Base-by-base conservation (phyloP, 352 stramenopile species). In the Pythium brachiatum region DNA sequence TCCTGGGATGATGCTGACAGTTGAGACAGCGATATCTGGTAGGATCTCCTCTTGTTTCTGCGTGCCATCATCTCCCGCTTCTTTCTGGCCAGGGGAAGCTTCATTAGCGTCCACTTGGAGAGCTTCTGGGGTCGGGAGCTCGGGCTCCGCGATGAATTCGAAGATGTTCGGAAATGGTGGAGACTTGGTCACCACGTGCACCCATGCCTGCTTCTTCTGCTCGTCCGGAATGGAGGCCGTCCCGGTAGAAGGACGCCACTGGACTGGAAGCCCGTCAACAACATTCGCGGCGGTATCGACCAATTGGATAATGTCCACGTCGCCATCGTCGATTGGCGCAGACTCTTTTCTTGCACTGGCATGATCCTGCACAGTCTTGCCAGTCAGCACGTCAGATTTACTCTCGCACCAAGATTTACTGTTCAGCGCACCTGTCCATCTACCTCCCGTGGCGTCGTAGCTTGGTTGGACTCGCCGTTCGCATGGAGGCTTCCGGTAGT, bases 161-260 rank as follows among this genome's bases (percentile, higher is more conserved):
- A 90, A 87, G 39, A 90, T 88, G 43, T 67, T 87, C 32, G 75
- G 70, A 13, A 72, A 72, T 9, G 64, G 16, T 0, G 59, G 16
- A 7, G 41, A 16, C 2, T 51, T 7, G 2, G 57, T 53, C 2
- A 76, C 38, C 0, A 71, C 61, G 12, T 72, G 70, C 18, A 77
- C 70, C 80, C 80, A 89, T 1, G 80, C 80, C 26, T 78, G 60
- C 60, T 83, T 83, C 32, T 51, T 46, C 18, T 44, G 12, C 39
- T 23, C 34, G 18, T 23, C 9, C 0, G 21, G 12, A 16, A n/a
- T 29, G 18, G 34, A 7, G 39, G 18, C 7, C 18, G 12, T 7
- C 11, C 27, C 7, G 8, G 29, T 62, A 23, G 44, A 39, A 16
- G 31, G 56, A 18, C 56, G 44, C 21, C 41, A 61, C n/a, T 36